Evolutionary conservation across 2,329 filamentous ascomycete genomes (phyloP).

Genomic region (Fusarium tjaetaba): DNA sequence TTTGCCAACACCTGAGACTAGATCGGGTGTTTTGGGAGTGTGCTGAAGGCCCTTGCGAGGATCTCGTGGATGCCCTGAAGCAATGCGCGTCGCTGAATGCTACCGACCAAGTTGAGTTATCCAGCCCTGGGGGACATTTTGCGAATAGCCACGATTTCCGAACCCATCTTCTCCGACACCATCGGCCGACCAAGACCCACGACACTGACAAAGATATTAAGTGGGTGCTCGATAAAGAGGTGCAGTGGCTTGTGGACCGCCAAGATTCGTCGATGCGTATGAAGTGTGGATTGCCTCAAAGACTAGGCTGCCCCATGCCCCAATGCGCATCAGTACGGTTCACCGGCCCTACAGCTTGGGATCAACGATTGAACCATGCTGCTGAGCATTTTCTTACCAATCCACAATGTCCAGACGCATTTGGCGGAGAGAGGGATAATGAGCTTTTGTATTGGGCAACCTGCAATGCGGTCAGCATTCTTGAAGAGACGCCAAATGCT

Average conservation of each 20-base stretch:
- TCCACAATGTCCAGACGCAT: accelerated
- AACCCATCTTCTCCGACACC: accelerated
- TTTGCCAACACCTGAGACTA: accelerated
- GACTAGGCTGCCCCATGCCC: accelerated
- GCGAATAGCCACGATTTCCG: not conserved
- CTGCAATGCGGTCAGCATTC: too few species aligned
- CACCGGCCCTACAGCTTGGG: accelerated
- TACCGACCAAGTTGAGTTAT: too few species aligned
- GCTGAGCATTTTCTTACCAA: accelerated
- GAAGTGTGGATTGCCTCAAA: accelerated
- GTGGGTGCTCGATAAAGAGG: not conserved
- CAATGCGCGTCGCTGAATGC: too few species aligned
- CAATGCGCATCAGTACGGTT: accelerated
- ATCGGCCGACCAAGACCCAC: accelerated
- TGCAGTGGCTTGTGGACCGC: accelerated
- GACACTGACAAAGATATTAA: too few species aligned
- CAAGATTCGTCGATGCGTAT: not conserved
- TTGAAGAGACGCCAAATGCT: too few species aligned
- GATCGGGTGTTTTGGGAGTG: accelerated
- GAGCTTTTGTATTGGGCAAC: too few species aligned
- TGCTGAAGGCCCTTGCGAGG: too few species aligned
- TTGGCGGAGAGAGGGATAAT: too few species aligned
- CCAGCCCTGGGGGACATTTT: too few species aligned
- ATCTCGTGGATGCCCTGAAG: too few species aligned
- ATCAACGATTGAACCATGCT: accelerated